phyloP scores from a whole-genome alignment of 1,284 basidiomycete species.

The Filobasidium uniguttulatum region DNA sequence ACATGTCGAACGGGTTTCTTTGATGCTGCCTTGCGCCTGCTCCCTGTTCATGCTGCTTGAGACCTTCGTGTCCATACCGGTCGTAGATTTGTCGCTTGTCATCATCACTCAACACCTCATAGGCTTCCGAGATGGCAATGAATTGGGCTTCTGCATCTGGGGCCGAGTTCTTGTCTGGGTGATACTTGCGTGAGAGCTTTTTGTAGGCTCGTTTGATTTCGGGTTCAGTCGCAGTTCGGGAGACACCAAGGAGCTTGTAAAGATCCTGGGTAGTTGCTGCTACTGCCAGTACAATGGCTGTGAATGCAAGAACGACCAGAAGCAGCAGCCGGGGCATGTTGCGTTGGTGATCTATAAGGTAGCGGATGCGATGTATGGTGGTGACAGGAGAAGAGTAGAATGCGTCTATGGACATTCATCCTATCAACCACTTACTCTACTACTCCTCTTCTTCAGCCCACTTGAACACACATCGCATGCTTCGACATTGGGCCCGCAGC shows the following conservation, averaged over 20 bases:
- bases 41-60: slow-evolving; percentile 62
- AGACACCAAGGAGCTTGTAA: not conserved
- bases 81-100: slow-evolving; percentile 82
- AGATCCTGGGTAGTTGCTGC: no score
- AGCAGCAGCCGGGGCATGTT: no score
- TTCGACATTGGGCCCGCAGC: no score
- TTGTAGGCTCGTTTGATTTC: slow-evolving; percentile 87
- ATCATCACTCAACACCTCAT: slow-evolving; percentile 73
- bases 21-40: slow-evolving; percentile 45
- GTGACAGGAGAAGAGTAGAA: no score
- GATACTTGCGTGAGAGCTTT: slow-evolving; percentile 71
- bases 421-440: no score
- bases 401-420: no score
- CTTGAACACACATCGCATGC: not conserved
- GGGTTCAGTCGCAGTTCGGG: slow-evolving; percentile 40
- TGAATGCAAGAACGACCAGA: no score
- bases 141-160: slow-evolving; percentile 68
- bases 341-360: no score
- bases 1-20: slow-evolving; percentile 81
- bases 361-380: no score
- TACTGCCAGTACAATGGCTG: no score
- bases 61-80: slow-evolving; percentile 77
- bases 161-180: slow-evolving; percentile 88
- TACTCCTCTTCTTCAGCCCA: not conserved
- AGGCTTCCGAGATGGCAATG: slow-evolving; percentile 81